Evolutionary conservation across 805 yeast genomes (phyloP), one percentile per base, ranked within the genome.

Genomic region (Candida tammaniensis): DNA sequence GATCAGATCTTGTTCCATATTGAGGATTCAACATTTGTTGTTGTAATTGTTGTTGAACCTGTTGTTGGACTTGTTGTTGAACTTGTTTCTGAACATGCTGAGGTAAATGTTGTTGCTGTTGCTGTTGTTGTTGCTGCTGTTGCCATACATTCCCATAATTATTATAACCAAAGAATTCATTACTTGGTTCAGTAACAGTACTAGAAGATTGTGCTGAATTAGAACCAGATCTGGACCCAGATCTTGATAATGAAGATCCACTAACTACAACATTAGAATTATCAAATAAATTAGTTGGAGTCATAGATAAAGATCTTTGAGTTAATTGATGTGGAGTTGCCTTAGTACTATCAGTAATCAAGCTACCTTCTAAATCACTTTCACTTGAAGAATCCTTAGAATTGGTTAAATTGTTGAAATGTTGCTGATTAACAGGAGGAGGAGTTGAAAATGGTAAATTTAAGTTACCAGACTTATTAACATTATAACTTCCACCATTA

Each of bases 401-500:
- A 17, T 35, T 34, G 7, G 7, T 10, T 16, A 26, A 26, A 20
- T 7, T 20, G 22, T 10, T 24, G 18, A 31, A 31, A 14, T 31
- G 28, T 9, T 26, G 38, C 24, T 40, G 40, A 20, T 24, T 35
- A 10, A 30, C 39, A 7, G 52, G 51, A 1, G 54, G 61, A 10
- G 57, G 54, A 4, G 53, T 45, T 15, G 55, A 42, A 29, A 54
- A 53, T 10, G 57, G 56, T 12, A 47, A 31, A 17, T 47, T 51
- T 27, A 50, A 36, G 25, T 42, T 43, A 12, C n/a, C 11, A 27
- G 10, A 11, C 7, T 17, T 17, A 14, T 26, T 7, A 20, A 20
- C 10, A 10, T 31, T 20, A 13, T 17, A 31, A 12, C 28, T 19
- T 18, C 17, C 22, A 17, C 5, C 3, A 18, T 23, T 17, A 9